Percentiles rank a stretch among this genome's conserved stretches.
These are phyloP conservation scores for Aureoboletus auriporus DNA, from an alignment of 768 basidiomycete genomes.

Conservation along the genomic window DNA sequence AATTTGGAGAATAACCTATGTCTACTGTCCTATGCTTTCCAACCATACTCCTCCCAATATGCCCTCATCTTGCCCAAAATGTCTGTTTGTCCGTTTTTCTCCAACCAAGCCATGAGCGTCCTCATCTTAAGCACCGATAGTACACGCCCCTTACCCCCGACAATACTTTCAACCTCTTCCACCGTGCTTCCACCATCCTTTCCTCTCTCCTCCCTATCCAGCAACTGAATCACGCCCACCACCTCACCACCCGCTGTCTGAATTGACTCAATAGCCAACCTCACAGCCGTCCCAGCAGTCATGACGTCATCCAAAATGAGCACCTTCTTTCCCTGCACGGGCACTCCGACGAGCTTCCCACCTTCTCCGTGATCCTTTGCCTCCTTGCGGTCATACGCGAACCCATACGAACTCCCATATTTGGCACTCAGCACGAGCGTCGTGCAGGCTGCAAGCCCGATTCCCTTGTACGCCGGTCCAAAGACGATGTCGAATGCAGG, in stretches of 20 bases:
- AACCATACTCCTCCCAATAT: constrained; percentile 44
- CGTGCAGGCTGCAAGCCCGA: constrained; percentile 86
- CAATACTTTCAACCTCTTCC: constrained; percentile 70
- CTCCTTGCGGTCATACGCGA: constrained; percentile 94
- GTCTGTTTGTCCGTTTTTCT: constrained; percentile 58
- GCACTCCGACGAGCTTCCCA: constrained; percentile 82
- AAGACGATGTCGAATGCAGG: constrained; percentile 79
- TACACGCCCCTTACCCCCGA: constrained; percentile 66
- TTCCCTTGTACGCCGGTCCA: constrained; percentile 97
- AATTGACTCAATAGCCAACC: constrained; percentile 77
- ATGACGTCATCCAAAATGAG: constrained; percentile 96
- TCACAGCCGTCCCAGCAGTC: constrained; percentile 86
- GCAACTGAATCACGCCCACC: constrained; percentile 81
- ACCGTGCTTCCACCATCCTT: constrained; percentile 63
- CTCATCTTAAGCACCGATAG: constrained; percentile 79
- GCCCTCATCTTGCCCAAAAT: constrained; percentile 68
- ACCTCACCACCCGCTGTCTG: constrained; percentile 67
- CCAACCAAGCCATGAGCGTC: constrained; percentile 82
- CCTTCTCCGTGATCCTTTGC: constrained; percentile 96
- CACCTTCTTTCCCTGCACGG: constrained; percentile 76
- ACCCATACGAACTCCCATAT: constrained; percentile 65
- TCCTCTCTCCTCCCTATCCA: constrained; percentile 61
- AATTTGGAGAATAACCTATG: not conserved
- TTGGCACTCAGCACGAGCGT: constrained; percentile 68
- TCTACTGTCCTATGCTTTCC: constrained; percentile 18